phyloP scores from a whole-genome alignment of 2,329 filamentous ascomycete species.

The Stemphylium vesicarium region DNA sequence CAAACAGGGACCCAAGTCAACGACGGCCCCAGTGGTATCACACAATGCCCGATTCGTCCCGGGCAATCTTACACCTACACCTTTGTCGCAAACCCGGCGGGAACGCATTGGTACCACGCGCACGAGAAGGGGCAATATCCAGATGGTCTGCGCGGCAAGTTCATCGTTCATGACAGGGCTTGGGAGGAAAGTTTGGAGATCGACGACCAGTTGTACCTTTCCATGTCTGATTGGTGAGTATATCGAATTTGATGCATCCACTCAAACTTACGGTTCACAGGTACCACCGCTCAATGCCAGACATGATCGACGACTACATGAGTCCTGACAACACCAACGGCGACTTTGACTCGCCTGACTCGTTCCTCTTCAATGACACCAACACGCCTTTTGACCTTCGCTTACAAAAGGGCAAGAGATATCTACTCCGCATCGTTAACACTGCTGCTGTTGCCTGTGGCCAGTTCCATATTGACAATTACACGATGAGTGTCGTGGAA shows the following conservation, averaged over 20 bases:
- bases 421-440: conserved; percentile 72
- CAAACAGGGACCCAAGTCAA: conserved; percentile 65
- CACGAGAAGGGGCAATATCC: conserved; percentile 58
- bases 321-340: conserved; percentile 51
- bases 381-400: conserved; percentile 29
- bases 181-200: conserved; percentile 51
- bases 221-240: conserved; percentile 13
- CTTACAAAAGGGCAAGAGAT: conserved; percentile 59
- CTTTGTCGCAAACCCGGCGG: conserved; percentile 63
- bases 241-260: conserved; percentile 13
- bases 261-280: conserved; percentile 15
- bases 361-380: conserved; percentile 16
- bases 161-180: conserved; percentile 47
- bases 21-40: conserved; percentile 81
- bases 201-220: conserved; percentile 9
- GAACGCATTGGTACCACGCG: conserved; percentile 70
- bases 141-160: conserved; percentile 48
- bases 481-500: conserved; percentile 25
- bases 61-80: conserved; percentile 69
- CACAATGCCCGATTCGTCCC: conserved; percentile 64
- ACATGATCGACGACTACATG: conserved; percentile 50
- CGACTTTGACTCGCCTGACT: conserved; percentile 7
- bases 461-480: conserved; percentile 53
- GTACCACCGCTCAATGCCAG: conserved; percentile 13
- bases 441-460: conserved; percentile 50